Conservation (phyloP, 495 filamentous ascomycete genomes). For the Penicillium nucicola region DNA sequence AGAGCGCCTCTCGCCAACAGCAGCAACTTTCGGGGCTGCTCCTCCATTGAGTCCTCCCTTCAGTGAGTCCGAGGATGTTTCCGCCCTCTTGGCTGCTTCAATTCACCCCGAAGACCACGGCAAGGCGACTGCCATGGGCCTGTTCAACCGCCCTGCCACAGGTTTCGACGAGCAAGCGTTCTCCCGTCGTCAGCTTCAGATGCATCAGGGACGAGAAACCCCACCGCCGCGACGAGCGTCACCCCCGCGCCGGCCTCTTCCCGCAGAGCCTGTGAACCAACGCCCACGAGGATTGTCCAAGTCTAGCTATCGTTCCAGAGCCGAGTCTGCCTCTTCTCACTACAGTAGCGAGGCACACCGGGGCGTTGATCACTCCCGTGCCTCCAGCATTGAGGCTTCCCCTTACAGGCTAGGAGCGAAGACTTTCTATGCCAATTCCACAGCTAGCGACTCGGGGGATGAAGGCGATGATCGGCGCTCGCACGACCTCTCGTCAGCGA, state of each 20-base stretch:
- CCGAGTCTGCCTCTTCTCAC: slow-evolving; percentile 45
- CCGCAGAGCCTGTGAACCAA: slow-evolving; percentile 22
- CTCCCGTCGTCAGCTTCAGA: slow-evolving; percentile 71
- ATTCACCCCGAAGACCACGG: slow-evolving; percentile 75
- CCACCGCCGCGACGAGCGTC: slow-evolving; percentile 35
- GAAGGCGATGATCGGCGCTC: slow-evolving; percentile 30
- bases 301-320: slow-evolving; percentile 41
- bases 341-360: slow-evolving; percentile 38
- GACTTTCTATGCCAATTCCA: slow-evolving; percentile 45
- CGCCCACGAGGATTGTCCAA: slow-evolving; percentile 41
- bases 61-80: slow-evolving; percentile 63
- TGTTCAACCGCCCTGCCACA: slow-evolving; percentile 75
- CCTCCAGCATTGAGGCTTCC: slow-evolving; percentile 29
- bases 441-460: slow-evolving; percentile 42
- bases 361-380: slow-evolving; percentile 23
- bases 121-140: slow-evolving; percentile 80
- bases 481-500: slow-evolving; percentile 22
- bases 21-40: slow-evolving; percentile 38
- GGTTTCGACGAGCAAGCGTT: slow-evolving; percentile 84
- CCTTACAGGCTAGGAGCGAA: slow-evolving; percentile 22
- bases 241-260: slow-evolving; percentile 27
- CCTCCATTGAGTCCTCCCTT: slow-evolving; percentile 73
- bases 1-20: slow-evolving; percentile 23
- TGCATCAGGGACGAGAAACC: slow-evolving; percentile 64
- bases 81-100: slow-evolving; percentile 49